Evolutionary conservation across 768 basidiomycete species (phyloP).

Genomic region (Lactarius pseudohatsudake): DNA sequence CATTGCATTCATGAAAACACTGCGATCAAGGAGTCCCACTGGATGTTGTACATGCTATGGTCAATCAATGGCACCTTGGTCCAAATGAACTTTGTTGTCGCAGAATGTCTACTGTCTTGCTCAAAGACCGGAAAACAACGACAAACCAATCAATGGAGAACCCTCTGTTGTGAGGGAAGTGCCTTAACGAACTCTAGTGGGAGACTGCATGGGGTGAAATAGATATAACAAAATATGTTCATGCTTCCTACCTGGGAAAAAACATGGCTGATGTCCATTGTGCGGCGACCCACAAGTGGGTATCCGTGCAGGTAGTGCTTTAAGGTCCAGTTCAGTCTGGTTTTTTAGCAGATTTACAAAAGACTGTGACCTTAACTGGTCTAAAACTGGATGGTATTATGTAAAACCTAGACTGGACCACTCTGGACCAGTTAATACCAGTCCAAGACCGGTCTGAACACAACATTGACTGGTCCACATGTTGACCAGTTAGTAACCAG

Average conservation of each 20-base stretch:
- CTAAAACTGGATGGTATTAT: too few species aligned
- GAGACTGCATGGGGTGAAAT: slow-evolving; percentile 17
- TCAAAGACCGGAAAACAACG: neutral
- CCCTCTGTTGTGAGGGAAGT: slow-evolving; percentile 20
- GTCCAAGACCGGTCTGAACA: too few species aligned
- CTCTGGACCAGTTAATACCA: too few species aligned
- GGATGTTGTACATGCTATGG: slow-evolving; percentile 7
- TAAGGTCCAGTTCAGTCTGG: too few species aligned
- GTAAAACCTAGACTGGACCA: too few species aligned
- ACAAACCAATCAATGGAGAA: too few species aligned
- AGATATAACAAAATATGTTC: neutral
- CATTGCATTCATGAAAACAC: neutral
- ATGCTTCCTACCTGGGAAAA: slow-evolving; percentile 47
- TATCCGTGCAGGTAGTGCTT: slow-evolving; percentile 32
- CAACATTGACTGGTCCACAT: too few species aligned
- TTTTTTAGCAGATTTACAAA: too few species aligned
- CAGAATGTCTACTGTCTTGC: neutral
- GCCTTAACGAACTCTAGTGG: slow-evolving; percentile 21
- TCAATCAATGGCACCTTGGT: slow-evolving; percentile 22
- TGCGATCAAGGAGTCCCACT: neutral
- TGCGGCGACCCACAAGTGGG: slow-evolving; percentile 47
- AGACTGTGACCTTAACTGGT: too few species aligned
- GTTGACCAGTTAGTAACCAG: too few species aligned
- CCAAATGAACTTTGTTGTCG: slow-evolving; percentile 14
- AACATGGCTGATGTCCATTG: slow-evolving; percentile 40